Base-by-base conservation (phyloP, 192 early-diverging fungal species). In the Coemansia reversa region DNA sequence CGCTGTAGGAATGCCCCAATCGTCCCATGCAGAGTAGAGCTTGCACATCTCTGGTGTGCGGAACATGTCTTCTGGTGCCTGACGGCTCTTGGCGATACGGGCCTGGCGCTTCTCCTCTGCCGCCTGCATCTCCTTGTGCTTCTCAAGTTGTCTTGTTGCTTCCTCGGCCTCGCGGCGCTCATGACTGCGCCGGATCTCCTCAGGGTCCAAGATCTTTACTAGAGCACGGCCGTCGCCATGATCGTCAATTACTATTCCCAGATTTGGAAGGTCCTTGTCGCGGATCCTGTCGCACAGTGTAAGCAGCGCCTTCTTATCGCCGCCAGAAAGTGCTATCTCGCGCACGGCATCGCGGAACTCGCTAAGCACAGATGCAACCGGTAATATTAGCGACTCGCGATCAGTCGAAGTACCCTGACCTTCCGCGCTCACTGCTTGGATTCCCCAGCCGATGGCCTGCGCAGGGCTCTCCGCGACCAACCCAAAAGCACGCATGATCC, bases 211-310 rank as follows among this genome's bases (percentile, higher is more conserved):
- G 61, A 97, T 79, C 76, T 96, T 98, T 73, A 96, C 89, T 64
- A 97, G 82, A 1, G 97, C 95, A 58, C 85, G 89, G 27, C 95
- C 94, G 72, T 93, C 94, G 58, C 95, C 97, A 60, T 93, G 91
- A 79, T 98, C 97, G 67, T 96, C 97, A 60, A 98, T 82, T 1
- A 89, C 84, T 12, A 98, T 90, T 24, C 93, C 93, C n/a, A 96
- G 77, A 47, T 92, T 87, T 16, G 93, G 88, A 35, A 97, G 84
- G 48, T 93, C 91, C 19, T 86, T 83, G 78, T 98, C 95, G 54
- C 97, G 90, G 42, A 98, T 60, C 75, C 85, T 86, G 82, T 98
- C 97, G 59, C 89, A 91, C 12, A 95, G 77, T 18, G 74, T 67
- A 58, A 98, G 77, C 66, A 96, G 74, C 57, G 90, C 86, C 58